Percentiles rank a stretch among this genome's conserved stretches.
Conservation (phyloP, 2,329 filamentous ascomycete genomes). For the Colletotrichum lini region DNA sequence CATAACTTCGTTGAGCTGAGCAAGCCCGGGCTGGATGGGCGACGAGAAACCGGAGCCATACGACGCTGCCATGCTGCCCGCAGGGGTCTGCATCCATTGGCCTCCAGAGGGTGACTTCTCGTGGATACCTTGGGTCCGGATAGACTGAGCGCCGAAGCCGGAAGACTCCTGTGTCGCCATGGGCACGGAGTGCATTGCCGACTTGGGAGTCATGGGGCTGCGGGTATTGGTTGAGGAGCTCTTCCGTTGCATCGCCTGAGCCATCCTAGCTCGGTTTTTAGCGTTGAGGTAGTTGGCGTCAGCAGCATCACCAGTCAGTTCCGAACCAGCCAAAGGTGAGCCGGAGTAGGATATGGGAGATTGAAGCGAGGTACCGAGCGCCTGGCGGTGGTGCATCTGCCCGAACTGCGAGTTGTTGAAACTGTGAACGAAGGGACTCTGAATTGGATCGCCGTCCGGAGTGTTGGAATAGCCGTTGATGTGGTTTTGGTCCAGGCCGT, state of each 20-base stretch:
- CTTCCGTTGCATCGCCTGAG: constrained; percentile 78
- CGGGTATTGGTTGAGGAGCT: constrained; percentile 82
- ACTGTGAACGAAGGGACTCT: constrained; percentile 87
- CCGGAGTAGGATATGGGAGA: constrained; percentile 66
- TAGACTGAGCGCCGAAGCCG: constrained; percentile 83
- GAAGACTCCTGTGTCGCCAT: constrained; percentile 77
- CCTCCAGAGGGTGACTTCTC: constrained; percentile 85
- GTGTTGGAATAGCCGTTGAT: constrained; percentile 91
- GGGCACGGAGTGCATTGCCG: constrained; percentile 80
- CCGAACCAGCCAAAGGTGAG: constrained; percentile 64
- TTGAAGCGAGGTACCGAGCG: constrained; percentile 69
- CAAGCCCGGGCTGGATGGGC: constrained; percentile 77
- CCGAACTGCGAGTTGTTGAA: constrained; percentile 86
- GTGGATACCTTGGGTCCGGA: constrained; percentile 78
- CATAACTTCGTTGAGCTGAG: constrained; percentile 90
- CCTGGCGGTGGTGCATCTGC: constrained; percentile 72
- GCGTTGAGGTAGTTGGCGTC: constrained; percentile 70
- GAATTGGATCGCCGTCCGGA: constrained; percentile 91
- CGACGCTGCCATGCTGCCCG: constrained; percentile 83
- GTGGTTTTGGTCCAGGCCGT: constrained; percentile 76
- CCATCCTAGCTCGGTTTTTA: constrained; percentile 72
- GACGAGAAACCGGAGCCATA: constrained; percentile 92
- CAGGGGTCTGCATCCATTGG: constrained; percentile 91
- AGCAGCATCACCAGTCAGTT: constrained; percentile 62
- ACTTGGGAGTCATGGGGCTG: constrained; percentile 89